phyloP scores from a whole-genome alignment of 768 basidiomycete species.

The Leccinum obscurum region DNA sequence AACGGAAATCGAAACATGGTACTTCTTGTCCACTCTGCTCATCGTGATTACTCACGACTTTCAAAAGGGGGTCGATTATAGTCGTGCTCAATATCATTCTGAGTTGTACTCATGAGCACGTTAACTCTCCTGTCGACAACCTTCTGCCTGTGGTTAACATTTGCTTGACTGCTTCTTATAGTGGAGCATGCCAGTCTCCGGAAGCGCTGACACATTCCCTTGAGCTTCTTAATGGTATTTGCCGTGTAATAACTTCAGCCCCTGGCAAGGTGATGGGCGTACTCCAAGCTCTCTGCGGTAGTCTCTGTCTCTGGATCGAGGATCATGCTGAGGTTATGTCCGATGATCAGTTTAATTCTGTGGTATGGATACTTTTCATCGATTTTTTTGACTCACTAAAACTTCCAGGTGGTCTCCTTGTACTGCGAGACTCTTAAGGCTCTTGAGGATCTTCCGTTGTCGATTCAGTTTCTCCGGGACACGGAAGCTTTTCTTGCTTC shows the following conservation, averaged over 20 bases:
- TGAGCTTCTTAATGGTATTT: slow-evolving; percentile 38
- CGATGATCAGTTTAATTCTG: slow-evolving; percentile 44
- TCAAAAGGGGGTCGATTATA: slow-evolving; percentile 23
- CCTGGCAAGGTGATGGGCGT: slow-evolving; percentile 33
- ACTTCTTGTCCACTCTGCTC: background rate
- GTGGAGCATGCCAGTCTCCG: slow-evolving; percentile 19
- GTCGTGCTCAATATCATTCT: slow-evolving; percentile 22
- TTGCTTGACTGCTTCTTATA: slow-evolving; percentile 38
- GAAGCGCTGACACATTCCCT: slow-evolving; percentile 34
- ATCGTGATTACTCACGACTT: slow-evolving; percentile 9
- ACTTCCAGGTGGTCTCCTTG: slow-evolving; percentile 33
- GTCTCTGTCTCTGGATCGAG: slow-evolving; percentile 53
- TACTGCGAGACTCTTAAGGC: slow-evolving; percentile 46
- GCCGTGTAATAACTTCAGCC: slow-evolving; percentile 32
- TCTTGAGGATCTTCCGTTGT: slow-evolving; percentile 41
- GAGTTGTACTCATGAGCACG: slow-evolving; percentile 6
- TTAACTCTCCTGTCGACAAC: slow-evolving; percentile 12
- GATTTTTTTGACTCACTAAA: background rate
- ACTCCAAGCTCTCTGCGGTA: slow-evolving; percentile 37
- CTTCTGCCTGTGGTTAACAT: slow-evolving; percentile 33
- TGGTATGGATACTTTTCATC: slow-evolving; percentile 39
- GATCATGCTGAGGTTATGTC: slow-evolving; percentile 44
- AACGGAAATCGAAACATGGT: slow-evolving; percentile 25
- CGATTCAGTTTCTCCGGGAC: slow-evolving; percentile 39
- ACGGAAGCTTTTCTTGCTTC: slow-evolving; percentile 50